Base-by-base conservation (phyloP, 495 filamentous ascomycete genomes). In the Annulohypoxylon bovei region DNA sequence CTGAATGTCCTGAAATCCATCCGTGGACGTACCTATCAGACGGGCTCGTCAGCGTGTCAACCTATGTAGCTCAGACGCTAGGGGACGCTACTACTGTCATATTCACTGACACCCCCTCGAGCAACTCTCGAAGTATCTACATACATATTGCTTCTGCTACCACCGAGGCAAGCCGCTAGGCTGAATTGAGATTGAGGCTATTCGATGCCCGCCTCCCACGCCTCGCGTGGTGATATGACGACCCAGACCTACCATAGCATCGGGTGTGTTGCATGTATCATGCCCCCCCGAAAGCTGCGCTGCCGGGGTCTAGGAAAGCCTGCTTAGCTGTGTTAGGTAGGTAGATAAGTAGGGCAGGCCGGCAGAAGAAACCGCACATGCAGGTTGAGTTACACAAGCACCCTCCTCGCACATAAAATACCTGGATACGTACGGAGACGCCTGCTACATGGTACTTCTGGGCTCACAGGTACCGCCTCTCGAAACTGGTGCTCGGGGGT, bases 181-280 rank as follows among this genome's bases (percentile, higher is more conserved):
- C 55, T 32, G 20, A 37, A 71, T 66, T 20, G 18, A 56, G 49
- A 57, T 56, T 66, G 68, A 71, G 68, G 68, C 57, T 71, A 71
- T 71, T 62, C 68, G 30, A 62, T 23, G 32, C 20, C 35, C 27
- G 39, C 20, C 67, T 35, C 54, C 39, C 61, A 54, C 46, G 9
- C 27, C 57, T 50, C 28, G 53, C 6, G 40, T 39, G 32, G 35
- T 40, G 18, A 62, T 57, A 46, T 32, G 47, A 62, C 23, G 14
- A 52, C 16, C 57, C 22, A 52, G 42, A 66, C 57, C 33, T 52
- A 35, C 62, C 56, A 47, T 65, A 32, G 33, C 55, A 65, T 27
- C 30, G 32, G 61, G 52, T 62, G 57, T 65, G 44, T 57, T 66
- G 32, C 62, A 71, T 62, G 62, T 62, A 46, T 40, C 37, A 59